Evolutionary conservation across 352 stramenopile species (phyloP).

Genomic region (Achlya hypogyna): DNA sequence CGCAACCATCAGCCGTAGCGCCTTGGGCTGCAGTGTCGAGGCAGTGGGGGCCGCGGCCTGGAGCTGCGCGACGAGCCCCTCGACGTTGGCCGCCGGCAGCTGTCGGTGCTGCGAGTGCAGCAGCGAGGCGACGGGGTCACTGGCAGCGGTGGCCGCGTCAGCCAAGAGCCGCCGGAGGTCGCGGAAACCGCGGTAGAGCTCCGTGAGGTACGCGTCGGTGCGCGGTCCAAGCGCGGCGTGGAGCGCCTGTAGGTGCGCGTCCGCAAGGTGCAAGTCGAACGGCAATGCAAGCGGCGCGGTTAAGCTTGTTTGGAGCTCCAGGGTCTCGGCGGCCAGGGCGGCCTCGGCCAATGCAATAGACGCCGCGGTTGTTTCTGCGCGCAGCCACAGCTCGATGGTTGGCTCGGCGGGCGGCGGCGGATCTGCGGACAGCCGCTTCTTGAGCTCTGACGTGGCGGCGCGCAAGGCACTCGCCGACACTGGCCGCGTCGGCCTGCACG

Average conservation of each 20-base stretch:
- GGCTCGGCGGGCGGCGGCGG: not conserved
- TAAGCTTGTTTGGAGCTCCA: not conserved
- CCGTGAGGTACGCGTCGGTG: not conserved
- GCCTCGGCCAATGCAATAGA: not conserved
- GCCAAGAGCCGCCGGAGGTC: not conserved
- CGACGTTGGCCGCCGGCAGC: too few species aligned
- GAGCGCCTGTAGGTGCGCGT: not conserved
- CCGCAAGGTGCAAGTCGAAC: not conserved
- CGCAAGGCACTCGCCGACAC: too few species aligned
- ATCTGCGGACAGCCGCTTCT: not conserved
- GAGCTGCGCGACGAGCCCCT: too few species aligned
- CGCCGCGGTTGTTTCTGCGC: not conserved
- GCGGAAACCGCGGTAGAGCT: conserved; percentile 4
- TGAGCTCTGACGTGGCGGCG: not conserved
- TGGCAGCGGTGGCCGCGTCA: not conserved
- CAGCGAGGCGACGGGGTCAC: too few species aligned
- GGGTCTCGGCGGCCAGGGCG: not conserved
- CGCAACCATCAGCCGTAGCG: conserved; percentile 4
- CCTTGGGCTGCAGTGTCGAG: too few species aligned
- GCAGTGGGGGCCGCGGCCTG: too few species aligned
- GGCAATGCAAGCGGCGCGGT: not conserved
- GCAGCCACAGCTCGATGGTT: not conserved
- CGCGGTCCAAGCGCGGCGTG: not conserved
- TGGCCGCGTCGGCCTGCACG: too few species aligned
- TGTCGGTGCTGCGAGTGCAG: too few species aligned